Evolutionary conservation across 2,329 filamentous ascomycete species (phyloP), one percentile per base, ranked within the genome.

Genomic region (Thermomyces lanuginosus): DNA sequence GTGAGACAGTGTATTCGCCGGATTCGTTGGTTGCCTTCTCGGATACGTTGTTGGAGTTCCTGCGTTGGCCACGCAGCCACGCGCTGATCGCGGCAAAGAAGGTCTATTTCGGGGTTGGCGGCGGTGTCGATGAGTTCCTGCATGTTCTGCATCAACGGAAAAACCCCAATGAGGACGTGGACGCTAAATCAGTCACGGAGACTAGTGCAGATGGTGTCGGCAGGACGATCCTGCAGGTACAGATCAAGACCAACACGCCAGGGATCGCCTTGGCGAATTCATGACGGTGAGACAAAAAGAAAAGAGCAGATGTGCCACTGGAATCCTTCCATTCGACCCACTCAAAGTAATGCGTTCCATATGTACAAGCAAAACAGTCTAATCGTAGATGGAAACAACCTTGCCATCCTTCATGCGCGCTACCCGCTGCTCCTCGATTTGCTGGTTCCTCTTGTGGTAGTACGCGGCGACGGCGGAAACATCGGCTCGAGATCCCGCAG

Each of bases 41-140:
- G 0, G 60, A 67, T 21, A 61, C 64, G 1, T 44, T 75, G 22
- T 39, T 63, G 6, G 50, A 42, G 5, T 36, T 73, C 14, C 46
- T 74, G 37, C 61, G 34, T 45, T 55, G 43, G 48, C 45, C 18
- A 14, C 16, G 34, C 28, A 43, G 45, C 19, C 67, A 60, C 36
- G 65, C 66, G 2, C 50, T 73, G 31, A 55, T 76, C 4, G 71
- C 67, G 6, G 71, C 71, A 2, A 76, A 76, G 49, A 59, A 64
- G 36, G 63, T 75, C 21, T 76, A 76, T 48, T 76, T 76, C 41
- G 71, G 71, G 1, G 70, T 76, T 16, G 71, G 71, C 1, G 71
- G 71, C 2, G 70, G 69, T 16, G 66, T 75, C 6, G 67, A 73
- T 48, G 68, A 67, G 18, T 69, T 76, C 36, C 38, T 56, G 23